phyloP scores from a whole-genome alignment of 2,329 filamentous ascomycete species.

The Pseudodiploospora longispora region DNA sequence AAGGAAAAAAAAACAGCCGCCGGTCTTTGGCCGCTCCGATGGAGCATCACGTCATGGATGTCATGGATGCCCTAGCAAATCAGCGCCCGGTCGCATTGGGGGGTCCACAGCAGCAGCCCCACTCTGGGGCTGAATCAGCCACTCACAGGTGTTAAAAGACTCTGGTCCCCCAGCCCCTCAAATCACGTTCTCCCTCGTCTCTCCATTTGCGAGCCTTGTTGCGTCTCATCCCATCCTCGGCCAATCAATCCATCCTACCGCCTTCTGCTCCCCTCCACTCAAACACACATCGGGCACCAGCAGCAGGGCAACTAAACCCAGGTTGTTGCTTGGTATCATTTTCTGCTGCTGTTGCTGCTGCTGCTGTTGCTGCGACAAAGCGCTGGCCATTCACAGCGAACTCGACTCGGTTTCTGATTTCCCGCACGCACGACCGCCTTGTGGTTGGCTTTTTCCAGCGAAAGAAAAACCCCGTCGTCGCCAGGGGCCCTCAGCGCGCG shows the following conservation, averaged over 20 bases:
- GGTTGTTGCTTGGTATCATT: no score
- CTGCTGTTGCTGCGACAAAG: no score
- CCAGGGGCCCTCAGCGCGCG: no score
- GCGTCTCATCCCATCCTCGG: conserved; percentile 26
- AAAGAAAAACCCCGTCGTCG: no score
- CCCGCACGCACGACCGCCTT: no score
- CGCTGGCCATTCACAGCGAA: no score
- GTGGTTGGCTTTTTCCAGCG: no score
- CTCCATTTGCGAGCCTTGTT: conserved; percentile 23
- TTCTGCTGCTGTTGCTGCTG: no score
- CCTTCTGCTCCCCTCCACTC: conserved; percentile 25
- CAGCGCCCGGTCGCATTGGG: conserved; percentile 14
- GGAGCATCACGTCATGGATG: conserved; percentile 20
- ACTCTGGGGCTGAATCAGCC: conserved; percentile 39
- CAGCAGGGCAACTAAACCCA: no score
- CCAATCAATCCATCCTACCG: conserved; percentile 38
- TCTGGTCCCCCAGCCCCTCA: conserved; percentile 37
- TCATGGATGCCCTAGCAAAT: conserved; percentile 18
- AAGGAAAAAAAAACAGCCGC: no score
- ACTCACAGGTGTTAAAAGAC: conserved; percentile 40
- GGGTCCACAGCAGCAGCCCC: conserved; percentile 23
- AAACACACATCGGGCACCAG: conserved; percentile 6
- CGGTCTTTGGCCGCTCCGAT: no score
- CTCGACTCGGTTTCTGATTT: no score
- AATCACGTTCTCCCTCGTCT: conserved; percentile 42